Conservation (phyloP, 1,284 basidiomycete species). For the Mycena citricolor region DNA sequence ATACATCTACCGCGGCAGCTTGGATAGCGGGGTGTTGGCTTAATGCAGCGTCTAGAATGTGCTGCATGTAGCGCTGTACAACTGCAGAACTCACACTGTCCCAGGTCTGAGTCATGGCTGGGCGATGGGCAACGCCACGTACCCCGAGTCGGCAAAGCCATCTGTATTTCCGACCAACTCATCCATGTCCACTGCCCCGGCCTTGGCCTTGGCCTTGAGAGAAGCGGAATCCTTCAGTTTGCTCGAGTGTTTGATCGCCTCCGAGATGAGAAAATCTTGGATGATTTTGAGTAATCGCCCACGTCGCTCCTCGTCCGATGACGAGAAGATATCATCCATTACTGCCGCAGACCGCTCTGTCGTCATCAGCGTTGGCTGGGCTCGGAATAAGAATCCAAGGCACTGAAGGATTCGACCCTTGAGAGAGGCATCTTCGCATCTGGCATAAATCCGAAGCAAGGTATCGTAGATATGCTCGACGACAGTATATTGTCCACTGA, state of each 20-base stretch:
- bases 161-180: conserved; percentile 94
- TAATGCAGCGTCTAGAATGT: conserved; percentile 80
- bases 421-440: conserved; percentile 52
- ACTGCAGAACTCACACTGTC: conserved; percentile 88
- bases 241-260: conserved; percentile 71
- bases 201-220: conserved; percentile 45
- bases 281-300: conserved; percentile 83
- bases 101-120: conserved; percentile 7
- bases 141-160: conserved; percentile 95
- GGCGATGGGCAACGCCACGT: conserved; percentile 17
- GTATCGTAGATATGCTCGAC: conserved; percentile 80
- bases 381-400: conserved; percentile 89
- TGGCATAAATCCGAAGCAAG: conserved; percentile 71
- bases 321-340: conserved; percentile 85
- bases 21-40: conserved; percentile 75
- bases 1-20: conserved; percentile 83
- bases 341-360: conserved; percentile 74
- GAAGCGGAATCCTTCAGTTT: conserved; percentile 53
- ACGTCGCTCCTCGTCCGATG: conserved; percentile 68
- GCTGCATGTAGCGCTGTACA: conserved; percentile 86
- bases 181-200: conserved; percentile 76
- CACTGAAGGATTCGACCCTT: conserved; percentile 76
- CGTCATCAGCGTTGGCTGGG: conserved; percentile 88
- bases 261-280: conserved; percentile 84
- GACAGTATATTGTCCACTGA: no score